Evolutionary conservation across 164 flowering plant species (phyloP).

Genomic region (Kalanchoe fedtschenkoi): DNA sequence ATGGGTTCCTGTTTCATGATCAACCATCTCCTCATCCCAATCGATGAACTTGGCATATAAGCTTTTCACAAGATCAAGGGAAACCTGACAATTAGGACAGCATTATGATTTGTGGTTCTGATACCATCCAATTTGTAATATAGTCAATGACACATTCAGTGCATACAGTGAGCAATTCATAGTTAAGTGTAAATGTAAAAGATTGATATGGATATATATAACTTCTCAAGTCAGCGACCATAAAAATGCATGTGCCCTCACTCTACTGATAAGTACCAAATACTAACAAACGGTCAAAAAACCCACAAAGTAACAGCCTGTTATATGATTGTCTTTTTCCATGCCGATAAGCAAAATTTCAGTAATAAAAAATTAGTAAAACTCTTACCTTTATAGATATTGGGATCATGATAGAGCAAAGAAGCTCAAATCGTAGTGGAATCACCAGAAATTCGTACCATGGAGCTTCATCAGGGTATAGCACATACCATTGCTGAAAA

Average conservation of each 20-base stretch:
- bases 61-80: constrained; percentile 92
- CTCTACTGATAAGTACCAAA: background rate
- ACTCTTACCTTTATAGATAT: constrained; percentile 89
- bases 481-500: constrained; percentile 90
- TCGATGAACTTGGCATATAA: constrained; percentile 96
- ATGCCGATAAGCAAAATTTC: background rate
- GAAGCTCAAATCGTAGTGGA: constrained; percentile 97
- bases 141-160: background rate
- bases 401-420: constrained; percentile 99
- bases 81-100: constrained; percentile 54
- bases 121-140: background rate
- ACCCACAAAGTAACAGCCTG: background rate
- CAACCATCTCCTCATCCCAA: constrained; percentile 92
- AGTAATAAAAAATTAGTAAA: background rate
- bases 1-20: constrained; percentile 60
- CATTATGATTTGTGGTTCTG: background rate
- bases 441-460: constrained; percentile 94
- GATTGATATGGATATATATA: background rate
- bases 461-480: constrained; percentile 81
- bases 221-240: background rate
- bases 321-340: background rate
- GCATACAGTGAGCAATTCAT: background rate
- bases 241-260: background rate
- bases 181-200: background rate
- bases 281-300: background rate